Conservation (phyloP, 495 filamentous ascomycete species). For the Trichoderma reesei region DNA sequence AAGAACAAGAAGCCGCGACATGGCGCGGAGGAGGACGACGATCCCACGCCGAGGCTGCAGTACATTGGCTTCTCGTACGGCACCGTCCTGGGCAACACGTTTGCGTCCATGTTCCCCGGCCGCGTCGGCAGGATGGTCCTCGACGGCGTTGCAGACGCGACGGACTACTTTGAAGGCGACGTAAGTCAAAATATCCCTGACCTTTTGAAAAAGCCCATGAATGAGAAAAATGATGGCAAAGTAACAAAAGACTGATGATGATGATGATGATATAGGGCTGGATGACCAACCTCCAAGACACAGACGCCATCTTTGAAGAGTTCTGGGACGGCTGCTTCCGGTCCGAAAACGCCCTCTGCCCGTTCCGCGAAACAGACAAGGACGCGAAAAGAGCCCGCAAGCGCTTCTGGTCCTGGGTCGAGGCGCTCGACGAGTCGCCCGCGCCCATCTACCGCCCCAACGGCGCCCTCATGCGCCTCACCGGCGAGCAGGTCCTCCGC, state of each 20-base stretch:
- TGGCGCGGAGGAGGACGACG: background rate
- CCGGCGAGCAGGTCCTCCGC: conserved; percentile 34
- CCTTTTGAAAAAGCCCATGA: background rate
- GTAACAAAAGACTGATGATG: background rate
- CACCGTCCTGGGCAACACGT: conserved; percentile 44
- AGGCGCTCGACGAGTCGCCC: conserved; percentile 12
- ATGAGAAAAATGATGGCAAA: no score
- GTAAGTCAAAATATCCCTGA: background rate
- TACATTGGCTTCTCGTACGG: conserved; percentile 57
- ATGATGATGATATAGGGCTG: conserved; percentile 17
- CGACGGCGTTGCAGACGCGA: conserved; percentile 28
- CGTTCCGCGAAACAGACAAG: background rate
- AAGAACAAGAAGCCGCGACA: no score
- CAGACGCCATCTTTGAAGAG: conserved; percentile 37
- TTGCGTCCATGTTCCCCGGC: conserved; percentile 35
- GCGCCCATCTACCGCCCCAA: conserved; percentile 14
- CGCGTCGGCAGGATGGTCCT: conserved; percentile 31
- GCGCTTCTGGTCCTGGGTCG: background rate
- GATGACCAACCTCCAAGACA: conserved; percentile 36
- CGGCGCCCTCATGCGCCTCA: conserved; percentile 30
- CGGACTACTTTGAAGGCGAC: conserved; percentile 20
- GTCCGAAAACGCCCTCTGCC: conserved; percentile 28
- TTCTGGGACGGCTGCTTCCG: conserved; percentile 41
- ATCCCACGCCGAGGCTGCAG: conserved; percentile 23
- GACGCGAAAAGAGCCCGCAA: background rate